These are phyloP conservation scores for Helenozyma rhizophorensis DNA, from an alignment of 805 yeast genomes.

Conservation along the genomic window DNA sequence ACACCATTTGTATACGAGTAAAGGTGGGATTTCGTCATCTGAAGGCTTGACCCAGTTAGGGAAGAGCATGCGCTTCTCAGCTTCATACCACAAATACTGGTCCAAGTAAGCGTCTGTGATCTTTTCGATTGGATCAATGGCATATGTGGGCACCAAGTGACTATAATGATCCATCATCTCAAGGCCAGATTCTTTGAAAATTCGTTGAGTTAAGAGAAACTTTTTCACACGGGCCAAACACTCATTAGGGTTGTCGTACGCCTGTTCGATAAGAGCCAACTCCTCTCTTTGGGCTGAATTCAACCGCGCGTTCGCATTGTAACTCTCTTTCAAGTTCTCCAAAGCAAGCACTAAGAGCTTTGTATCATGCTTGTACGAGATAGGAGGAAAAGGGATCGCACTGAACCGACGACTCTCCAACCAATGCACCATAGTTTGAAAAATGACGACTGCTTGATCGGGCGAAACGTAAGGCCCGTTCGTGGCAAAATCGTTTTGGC, in stretches of 20 bases:
- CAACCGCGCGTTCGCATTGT: conserved; percentile 59
- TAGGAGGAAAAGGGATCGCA: conserved; percentile 92
- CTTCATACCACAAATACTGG: conserved; percentile 95
- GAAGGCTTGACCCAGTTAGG: conserved; percentile 97
- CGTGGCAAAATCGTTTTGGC: conserved; percentile 73
- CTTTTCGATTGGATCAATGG: conserved; percentile 88
- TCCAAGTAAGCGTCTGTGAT: conserved; percentile 95
- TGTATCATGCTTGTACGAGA: conserved; percentile 89
- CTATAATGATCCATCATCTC: conserved; percentile 92
- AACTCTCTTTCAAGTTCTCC: conserved; percentile 80
- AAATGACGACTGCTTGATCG: conserved; percentile 82
- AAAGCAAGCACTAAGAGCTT: conserved; percentile 84
- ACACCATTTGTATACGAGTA: conserved; percentile 89
- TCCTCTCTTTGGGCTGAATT: conserved; percentile 91
- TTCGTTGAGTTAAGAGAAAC: conserved; percentile 78
- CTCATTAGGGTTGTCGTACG: conserved; percentile 96
- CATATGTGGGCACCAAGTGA: conserved; percentile 78
- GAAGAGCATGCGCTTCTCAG: conserved; percentile 78
- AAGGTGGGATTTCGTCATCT: conserved; percentile 90
- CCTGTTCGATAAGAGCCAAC: conserved; percentile 88
- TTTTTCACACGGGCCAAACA: conserved; percentile 80
- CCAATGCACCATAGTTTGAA: conserved; percentile 89
- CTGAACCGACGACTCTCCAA: conserved; percentile 75
- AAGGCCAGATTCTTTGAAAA: conserved; percentile 81
- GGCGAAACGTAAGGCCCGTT: conserved; percentile 87